Base-by-base conservation (phyloP, 768 basidiomycete species). In the Gloeostereum incarnatum region DNA sequence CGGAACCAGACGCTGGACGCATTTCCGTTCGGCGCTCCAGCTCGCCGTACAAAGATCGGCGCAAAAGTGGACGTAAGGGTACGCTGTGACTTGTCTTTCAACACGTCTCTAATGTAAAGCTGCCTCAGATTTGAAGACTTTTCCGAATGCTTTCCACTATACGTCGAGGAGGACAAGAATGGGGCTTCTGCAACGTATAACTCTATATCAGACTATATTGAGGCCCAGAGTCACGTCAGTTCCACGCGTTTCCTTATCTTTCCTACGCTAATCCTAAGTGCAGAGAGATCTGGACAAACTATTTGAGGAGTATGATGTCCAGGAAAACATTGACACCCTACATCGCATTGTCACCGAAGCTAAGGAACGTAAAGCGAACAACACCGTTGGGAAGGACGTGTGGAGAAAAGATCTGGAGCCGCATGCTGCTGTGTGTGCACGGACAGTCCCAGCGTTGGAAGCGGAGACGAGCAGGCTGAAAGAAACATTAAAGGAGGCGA, bases 311-410 rank as follows among this genome's bases (percentile, higher is more conserved):
- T 79, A 81, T 49, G 65, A 73, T 36, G 75, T 82, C 1, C 73
- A 74, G 45, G 75, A 79, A 31, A 80, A 74, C 45, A 70, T 88
- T 22, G 84, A 89, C 52, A 66, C 65, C 3, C 64, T 89, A 9
- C 83, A 88, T 43, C 65, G 66, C 8, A 71, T 84, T 10, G 75
- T 88, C 1, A 73, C 65, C 8, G 83, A 84, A 22, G 85, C 83
- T 45, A 78, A 53, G 50, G 69, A 69, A 14, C 60, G 69, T 17
- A 74, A 78, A 37, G 67, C 65, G 24, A 62, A 64, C 32, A 65
- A 67, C 5, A 67, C 65, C 29, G 46, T 55, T 9, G 63, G 63
- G 0, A 69, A 66, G 10, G 81, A 86, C 51, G 49, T 69, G 1
- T 89, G 85, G 84, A 71, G 59, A 42, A 72, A 76, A 35, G 64